Percentiles rank a stretch among this genome's conserved stretches.
phyloP scores from a whole-genome alignment of 2,329 filamentous ascomycete species.

The Exophiala phaeomuriformis region DNA sequence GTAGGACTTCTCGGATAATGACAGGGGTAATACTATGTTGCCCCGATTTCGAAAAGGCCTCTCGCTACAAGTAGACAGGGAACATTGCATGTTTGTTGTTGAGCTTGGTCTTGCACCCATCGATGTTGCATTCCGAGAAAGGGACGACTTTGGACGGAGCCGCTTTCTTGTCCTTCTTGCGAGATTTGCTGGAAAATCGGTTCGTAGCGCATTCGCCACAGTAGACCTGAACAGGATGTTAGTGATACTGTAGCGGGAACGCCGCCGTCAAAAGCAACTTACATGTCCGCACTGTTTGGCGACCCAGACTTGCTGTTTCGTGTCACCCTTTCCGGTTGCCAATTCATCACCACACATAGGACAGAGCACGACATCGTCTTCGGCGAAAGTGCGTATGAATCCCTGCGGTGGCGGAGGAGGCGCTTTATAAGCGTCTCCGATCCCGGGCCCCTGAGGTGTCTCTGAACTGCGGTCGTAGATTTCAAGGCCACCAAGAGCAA shows the following conservation, averaged over 20 bases:
- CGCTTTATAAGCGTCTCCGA: slow-evolving; percentile 46
- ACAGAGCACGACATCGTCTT: slow-evolving; percentile 69
- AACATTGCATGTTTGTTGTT: slow-evolving; percentile 38
- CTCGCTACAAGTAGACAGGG: slow-evolving; percentile 40
- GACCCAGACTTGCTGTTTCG: slow-evolving; percentile 85
- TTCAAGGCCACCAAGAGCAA: slow-evolving; percentile 32
- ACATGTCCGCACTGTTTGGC: slow-evolving; percentile 89
- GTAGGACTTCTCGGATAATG: too few species aligned
- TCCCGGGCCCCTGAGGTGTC: slow-evolving; percentile 21
- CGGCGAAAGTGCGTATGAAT: slow-evolving; percentile 69
- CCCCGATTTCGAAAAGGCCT: not conserved
- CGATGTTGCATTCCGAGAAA: slow-evolving; percentile 40
- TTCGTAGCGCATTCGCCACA: slow-evolving; percentile 43
- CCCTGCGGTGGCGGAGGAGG: slow-evolving; percentile 62
- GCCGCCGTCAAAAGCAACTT: slow-evolving; percentile 34
- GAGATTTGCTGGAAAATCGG: slow-evolving; percentile 30
- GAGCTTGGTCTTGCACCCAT: slow-evolving; percentile 37
- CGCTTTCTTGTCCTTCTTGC: slow-evolving; percentile 30
- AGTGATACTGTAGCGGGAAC: not conserved
- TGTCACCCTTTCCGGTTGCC: slow-evolving; percentile 58
- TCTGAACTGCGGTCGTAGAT: slow-evolving; percentile 21
- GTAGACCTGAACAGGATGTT: slow-evolving; percentile 37
- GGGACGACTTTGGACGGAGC: slow-evolving; percentile 31
- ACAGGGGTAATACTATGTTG: too few species aligned
- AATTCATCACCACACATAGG: slow-evolving; percentile 81